Conservation (phyloP, 495 filamentous ascomycete genomes). For the Aspergillus diversus region DNA sequence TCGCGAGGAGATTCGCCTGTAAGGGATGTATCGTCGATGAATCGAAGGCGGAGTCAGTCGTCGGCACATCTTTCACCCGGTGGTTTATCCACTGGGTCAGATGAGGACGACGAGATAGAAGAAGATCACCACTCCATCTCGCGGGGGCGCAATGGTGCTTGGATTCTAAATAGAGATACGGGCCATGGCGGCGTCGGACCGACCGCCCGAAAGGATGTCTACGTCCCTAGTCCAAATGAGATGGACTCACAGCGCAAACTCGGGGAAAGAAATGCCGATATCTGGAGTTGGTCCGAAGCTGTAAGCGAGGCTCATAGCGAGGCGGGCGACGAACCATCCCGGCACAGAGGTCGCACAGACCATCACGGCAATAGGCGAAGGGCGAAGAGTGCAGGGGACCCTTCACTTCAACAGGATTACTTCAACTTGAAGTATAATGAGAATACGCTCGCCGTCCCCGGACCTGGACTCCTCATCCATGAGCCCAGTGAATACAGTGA, state of each 20-base stretch:
- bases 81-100: slow-evolving; percentile 33
- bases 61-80: slow-evolving; percentile 46
- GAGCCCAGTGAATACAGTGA: slow-evolving; percentile 52
- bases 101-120: slow-evolving; percentile 30
- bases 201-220: slow-evolving; percentile 37
- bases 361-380: slow-evolving; percentile 36
- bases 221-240: slow-evolving; percentile 50
- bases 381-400: slow-evolving; percentile 53
- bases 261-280: slow-evolving; percentile 48
- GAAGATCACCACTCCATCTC: slow-evolving; percentile 28
- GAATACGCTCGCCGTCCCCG: slow-evolving; percentile 39
- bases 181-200: slow-evolving; percentile 48
- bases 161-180: slow-evolving; percentile 35
- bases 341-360: slow-evolving; percentile 25
- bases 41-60: slow-evolving; percentile 39
- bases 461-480: slow-evolving; percentile 50
- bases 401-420: slow-evolving; percentile 47
- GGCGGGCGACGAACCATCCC: slow-evolving; percentile 36
- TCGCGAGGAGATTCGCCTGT: slow-evolving; percentile 55
- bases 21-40: slow-evolving; percentile 26
- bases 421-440: slow-evolving; percentile 36
- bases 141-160: slow-evolving; percentile 37
- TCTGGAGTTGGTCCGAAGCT: slow-evolving; percentile 47
- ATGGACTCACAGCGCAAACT: slow-evolving; percentile 43
- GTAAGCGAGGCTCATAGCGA: slow-evolving; percentile 49